phyloP scores from a whole-genome alignment of 768 basidiomycete species.

The Tephrocybe sp. region DNA sequence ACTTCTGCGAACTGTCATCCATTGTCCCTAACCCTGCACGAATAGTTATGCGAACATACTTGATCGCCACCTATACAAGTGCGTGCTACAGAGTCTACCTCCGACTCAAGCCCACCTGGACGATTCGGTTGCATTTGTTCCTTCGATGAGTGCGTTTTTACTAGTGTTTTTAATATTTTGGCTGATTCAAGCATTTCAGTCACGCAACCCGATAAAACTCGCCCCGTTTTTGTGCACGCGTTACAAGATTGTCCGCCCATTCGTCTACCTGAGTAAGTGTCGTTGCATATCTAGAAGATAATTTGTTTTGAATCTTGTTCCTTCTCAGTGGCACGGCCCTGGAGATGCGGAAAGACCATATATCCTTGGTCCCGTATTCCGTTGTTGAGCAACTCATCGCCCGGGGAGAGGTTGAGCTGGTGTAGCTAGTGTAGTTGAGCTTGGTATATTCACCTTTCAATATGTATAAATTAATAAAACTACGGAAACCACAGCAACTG shows the following conservation, averaged over 20 bases:
- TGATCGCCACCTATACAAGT: conserved; percentile 75
- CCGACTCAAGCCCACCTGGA: conserved; percentile 75
- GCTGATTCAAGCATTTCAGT: conserved; percentile 43
- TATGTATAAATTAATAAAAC: conserved; percentile 19
- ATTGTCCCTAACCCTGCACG: neutral
- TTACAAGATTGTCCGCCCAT: conserved; percentile 67
- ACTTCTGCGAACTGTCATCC: neutral
- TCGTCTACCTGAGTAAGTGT: conserved; percentile 65
- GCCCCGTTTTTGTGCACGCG: conserved; percentile 83
- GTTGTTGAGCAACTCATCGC: conserved; percentile 73
- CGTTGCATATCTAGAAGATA: neutral
- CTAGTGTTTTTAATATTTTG: conserved; percentile 9
- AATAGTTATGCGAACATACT: conserved; percentile 72
- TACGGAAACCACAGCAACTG: conserved; percentile 10
- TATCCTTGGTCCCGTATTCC: conserved; percentile 76
- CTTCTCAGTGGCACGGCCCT: conserved; percentile 59
- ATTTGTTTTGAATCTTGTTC: neutral
- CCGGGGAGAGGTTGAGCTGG: conserved; percentile 74
- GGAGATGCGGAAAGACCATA: conserved; percentile 78
- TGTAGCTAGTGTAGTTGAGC: conserved; percentile 39
- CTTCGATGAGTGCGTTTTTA: conserved; percentile 65
- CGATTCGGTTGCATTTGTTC: conserved; percentile 69
- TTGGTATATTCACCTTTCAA: conserved; percentile 8
- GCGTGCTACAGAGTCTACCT: conserved; percentile 83
- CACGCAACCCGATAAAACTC: conserved; percentile 70